Percentiles rank a stretch among this genome's conserved stretches.
Evolutionary conservation across 176 grass and related monocot species (phyloP).

Genomic region (Oryza meyeriana): DNA sequence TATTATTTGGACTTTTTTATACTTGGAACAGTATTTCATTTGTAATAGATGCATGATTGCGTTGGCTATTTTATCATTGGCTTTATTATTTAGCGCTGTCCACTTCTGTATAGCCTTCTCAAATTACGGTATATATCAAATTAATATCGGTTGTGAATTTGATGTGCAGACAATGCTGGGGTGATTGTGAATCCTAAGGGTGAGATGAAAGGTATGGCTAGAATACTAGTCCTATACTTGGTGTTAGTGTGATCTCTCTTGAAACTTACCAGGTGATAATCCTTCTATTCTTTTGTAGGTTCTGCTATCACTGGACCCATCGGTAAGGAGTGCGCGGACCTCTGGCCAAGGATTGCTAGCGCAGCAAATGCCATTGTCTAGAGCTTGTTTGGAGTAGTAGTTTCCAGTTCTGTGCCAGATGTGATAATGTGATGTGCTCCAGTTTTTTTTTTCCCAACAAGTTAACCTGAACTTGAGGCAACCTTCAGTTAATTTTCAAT

Average conservation of each 20-base stretch:
- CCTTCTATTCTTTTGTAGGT: slow-evolving; percentile 12
- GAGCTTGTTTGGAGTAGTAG: not conserved
- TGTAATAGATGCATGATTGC: not conserved
- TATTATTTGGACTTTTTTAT: not conserved
- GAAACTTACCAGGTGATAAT: not conserved
- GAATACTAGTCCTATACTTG: not conserved
- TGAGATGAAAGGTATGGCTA: slow-evolving; percentile 52
- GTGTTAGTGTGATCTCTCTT: not conserved
- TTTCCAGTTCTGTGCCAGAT: slow-evolving; percentile 19
- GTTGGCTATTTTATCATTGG: not conserved
- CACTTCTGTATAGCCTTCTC: not conserved
- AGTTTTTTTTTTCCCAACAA: not conserved
- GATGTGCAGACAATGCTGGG: slow-evolving; percentile 56
- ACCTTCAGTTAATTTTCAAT: not conserved
- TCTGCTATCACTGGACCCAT: slow-evolving; percentile 66
- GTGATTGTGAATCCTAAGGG: slow-evolving; percentile 65
- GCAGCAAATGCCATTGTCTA: slow-evolving; percentile 58
- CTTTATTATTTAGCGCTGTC: not conserved
- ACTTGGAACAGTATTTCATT: no score
- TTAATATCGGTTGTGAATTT: not conserved
- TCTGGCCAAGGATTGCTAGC: slow-evolving; percentile 57
- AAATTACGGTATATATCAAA: not conserved
- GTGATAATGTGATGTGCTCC: not conserved
- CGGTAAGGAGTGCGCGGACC: slow-evolving; percentile 58
- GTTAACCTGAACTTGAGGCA: not conserved